Base-by-base conservation (phyloP, 148 eudicot genomes). In the Arbutus unedo region DNA sequence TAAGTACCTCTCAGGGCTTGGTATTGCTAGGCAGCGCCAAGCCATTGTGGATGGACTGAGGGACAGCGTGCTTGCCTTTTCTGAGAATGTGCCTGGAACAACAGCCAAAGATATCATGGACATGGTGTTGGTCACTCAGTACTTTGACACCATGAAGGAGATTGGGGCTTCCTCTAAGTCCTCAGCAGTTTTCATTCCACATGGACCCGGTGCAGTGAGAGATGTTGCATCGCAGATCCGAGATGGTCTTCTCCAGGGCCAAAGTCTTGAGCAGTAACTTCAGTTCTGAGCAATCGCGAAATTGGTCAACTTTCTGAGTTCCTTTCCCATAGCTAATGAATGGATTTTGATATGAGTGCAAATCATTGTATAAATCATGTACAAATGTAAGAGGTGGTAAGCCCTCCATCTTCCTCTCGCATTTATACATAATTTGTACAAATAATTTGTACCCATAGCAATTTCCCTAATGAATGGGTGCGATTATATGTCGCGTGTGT, bases 21-120 rank as follows among this genome's bases (percentile, higher is more conserved):
- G 91, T 79, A 88, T 90, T 47, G 90, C 92, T 2, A 84, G 92
- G 79, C 92, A 90, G 84, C 88, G 92, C 25, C 92, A 90, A 77
- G 92, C 92, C 10, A 90, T 90, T 38, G 92, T 88, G 23, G 92
- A 90, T 82, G 92, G 92, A 13, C 87, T 90, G 21, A 83, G 92
- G 73, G 91, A 90, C 81, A 88, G 90, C 45, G 92, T 90, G 19
- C 85, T 90, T 25, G 89, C 87, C 44, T 90, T 90, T 80, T 90
- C 92, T 2, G 90, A 86, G 81, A 90, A 87, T 23, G 92, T 90
- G 50, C 90, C 89, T 13, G 92, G 92, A 73, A 90, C 92, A 53
- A 51, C 90, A 5, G 88, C 92, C 10, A 88, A 88, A 83, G 92
- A 90, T 82, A 83, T 88, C 14, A 88, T 90, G 91, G 92, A 90